Conservation (phyloP, 768 basidiomycete genomes). For the Pleurotus sapidus region DNA sequence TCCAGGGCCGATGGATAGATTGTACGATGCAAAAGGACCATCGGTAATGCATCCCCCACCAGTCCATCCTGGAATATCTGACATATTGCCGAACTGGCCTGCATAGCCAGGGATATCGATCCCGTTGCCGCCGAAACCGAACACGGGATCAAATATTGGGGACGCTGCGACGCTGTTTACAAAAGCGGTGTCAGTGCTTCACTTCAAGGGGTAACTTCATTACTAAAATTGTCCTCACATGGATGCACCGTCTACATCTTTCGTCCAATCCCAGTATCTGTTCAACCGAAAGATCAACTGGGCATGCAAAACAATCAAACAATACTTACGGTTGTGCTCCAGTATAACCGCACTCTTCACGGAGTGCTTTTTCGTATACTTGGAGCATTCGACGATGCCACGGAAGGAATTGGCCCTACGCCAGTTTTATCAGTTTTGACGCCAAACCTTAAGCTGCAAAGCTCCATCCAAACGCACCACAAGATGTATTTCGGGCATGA, state of each 20-base stretch:
- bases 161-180: slow-evolving; percentile 24
- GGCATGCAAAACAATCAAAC: neutral
- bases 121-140: slow-evolving; percentile 39
- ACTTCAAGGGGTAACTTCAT: no score
- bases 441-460: neutral
- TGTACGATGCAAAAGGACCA: slow-evolving; percentile 32
- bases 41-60: slow-evolving; percentile 23
- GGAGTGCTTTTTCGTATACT: slow-evolving; percentile 21
- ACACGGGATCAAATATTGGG: slow-evolving; percentile 30
- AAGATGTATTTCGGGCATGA: slow-evolving; percentile 16
- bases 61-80: slow-evolving; percentile 3
- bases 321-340: slow-evolving; percentile 21
- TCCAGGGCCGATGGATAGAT: slow-evolving; percentile 31
- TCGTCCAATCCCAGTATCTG: slow-evolving; percentile 4
- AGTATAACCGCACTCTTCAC: slow-evolving; percentile 21
- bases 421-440: neutral
- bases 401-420: slow-evolving; percentile 27
- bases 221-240: neutral
- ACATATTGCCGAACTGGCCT: slow-evolving; percentile 10
- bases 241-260: neutral
- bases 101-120: slow-evolving; percentile 21
- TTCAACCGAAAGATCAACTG: neutral
- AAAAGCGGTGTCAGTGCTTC: no score
- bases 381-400: slow-evolving; percentile 27
- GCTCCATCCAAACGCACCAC: slow-evolving; percentile 11